Evolutionary conservation across 139 green algal species (phyloP).

Genomic region (Coccomyxa sp.): DNA sequence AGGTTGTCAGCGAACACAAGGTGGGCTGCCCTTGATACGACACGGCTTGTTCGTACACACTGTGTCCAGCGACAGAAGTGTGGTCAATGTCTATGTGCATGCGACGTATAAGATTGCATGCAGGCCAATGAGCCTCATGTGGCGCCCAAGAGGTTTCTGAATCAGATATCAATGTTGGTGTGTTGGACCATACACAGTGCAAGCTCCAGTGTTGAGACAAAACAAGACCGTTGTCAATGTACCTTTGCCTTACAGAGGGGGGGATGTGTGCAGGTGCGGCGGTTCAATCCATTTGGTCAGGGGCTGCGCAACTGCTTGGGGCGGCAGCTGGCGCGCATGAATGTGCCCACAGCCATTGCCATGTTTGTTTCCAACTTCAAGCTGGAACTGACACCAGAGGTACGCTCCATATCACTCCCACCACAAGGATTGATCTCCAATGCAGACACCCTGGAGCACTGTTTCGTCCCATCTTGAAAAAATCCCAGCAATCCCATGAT

Average conservation of each 20-base stretch:
- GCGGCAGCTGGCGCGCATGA: neutral
- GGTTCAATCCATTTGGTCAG: neutral
- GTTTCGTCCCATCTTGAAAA: neutral
- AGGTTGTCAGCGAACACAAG: neutral
- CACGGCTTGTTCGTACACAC: neutral
- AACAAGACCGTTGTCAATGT: too few species aligned
- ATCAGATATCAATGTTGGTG: too few species aligned
- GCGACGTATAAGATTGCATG: too few species aligned
- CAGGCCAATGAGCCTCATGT: too few species aligned
- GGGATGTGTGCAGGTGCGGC: neutral
- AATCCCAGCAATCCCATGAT: neutral
- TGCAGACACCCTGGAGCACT: neutral
- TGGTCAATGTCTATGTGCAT: too few species aligned
- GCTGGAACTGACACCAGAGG: neutral
- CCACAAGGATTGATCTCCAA: neutral
- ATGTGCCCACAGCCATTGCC: neutral
- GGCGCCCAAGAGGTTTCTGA: too few species aligned
- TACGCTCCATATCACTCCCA: neutral
- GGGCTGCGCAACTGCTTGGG: conserved; percentile 1
- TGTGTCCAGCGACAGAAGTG: too few species aligned
- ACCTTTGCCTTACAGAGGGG: too few species aligned
- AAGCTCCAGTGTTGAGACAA: too few species aligned
- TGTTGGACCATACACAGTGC: too few species aligned
- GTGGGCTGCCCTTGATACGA: neutral
- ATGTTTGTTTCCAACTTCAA: conserved; percentile 2